Evolutionary conservation across 768 basidiomycete species (phyloP).

Genomic region (Lactarius evosmus): DNA sequence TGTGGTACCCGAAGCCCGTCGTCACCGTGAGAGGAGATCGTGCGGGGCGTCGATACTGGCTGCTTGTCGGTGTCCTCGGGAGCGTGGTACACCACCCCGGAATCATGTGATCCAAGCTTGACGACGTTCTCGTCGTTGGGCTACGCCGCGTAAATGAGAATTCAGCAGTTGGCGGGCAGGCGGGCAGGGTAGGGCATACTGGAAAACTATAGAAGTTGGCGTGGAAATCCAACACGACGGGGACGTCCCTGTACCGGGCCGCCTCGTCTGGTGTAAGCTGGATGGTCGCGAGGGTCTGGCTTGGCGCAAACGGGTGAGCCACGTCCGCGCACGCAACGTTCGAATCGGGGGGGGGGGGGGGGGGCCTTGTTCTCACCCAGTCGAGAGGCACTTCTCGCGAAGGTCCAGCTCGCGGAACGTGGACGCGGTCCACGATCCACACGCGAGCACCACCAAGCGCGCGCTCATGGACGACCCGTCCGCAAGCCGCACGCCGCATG

Average conservation of each 20-base stretch:
- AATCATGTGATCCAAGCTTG: conserved; percentile 74
- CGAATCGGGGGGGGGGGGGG: too few relatives aligned
- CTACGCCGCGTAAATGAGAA: conserved; percentile 36
- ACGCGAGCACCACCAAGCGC: conserved; percentile 63
- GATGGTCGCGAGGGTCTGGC: conserved; percentile 76
- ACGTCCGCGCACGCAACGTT: too few relatives aligned
- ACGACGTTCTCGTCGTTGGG: conserved; percentile 66
- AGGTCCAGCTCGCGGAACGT: conserved; percentile 61
- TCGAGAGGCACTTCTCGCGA: conserved; percentile 58
- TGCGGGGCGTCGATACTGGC: conserved; percentile 72
- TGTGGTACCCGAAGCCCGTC: conserved; percentile 67
- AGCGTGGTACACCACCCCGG: conserved; percentile 58
- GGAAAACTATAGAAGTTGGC: conserved; percentile 84
- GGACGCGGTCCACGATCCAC: conserved; percentile 85
- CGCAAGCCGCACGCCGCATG: conserved; percentile 54
- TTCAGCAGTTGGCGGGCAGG: background rate
- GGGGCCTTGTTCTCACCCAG: too few relatives aligned
- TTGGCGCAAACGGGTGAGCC: conserved; percentile 33
- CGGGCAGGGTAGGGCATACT: conserved; percentile 39
- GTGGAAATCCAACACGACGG: conserved; percentile 70
- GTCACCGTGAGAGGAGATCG: conserved; percentile 54
- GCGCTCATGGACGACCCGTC: conserved; percentile 56
- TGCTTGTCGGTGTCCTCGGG: conserved; percentile 31
- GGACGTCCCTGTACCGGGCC: conserved; percentile 53
- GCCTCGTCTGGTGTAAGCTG: conserved; percentile 73